A percentile compares a stretch with the other conserved stretches of the same genome.
phyloP scores from a whole-genome alignment of 2,329 filamentous ascomycete species.

The Colletotrichum neosansevieriae region DNA sequence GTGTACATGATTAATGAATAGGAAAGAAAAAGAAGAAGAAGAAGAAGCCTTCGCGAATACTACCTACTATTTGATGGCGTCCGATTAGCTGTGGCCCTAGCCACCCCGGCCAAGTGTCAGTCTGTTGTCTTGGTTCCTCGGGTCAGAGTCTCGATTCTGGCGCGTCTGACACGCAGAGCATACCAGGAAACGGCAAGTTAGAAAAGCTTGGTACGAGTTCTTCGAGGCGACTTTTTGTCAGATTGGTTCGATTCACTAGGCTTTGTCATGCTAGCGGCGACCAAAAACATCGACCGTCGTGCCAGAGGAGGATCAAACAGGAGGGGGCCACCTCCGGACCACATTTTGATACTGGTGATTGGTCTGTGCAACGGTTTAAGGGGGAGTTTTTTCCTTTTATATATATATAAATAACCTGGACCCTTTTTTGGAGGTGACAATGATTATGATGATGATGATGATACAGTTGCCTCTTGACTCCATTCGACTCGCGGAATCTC shows the following conservation, averaged over 20 bases:
- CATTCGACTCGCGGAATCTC: no score
- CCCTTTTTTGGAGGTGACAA: background rate
- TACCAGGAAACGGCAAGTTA: background rate
- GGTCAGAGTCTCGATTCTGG: background rate
- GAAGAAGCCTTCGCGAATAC: background rate
- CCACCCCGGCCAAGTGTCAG: conserved; percentile 19
- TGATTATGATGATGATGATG: background rate
- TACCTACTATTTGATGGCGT: background rate
- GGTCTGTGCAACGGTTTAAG: conserved; percentile 23
- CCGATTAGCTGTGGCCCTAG: conserved; percentile 36
- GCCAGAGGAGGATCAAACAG: conserved; percentile 39
- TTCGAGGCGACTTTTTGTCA: background rate
- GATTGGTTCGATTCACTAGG: conserved; percentile 12
- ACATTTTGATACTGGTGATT: conserved; percentile 11
- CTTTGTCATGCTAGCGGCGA: conserved; percentile 19
- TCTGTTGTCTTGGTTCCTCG: background rate
- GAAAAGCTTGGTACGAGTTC: conserved; percentile 1
- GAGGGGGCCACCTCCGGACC: conserved; percentile 35
- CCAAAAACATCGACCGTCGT: conserved; percentile 32
- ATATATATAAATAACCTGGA: no score
- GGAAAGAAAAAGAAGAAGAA: background rate
- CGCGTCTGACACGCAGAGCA: conserved; percentile 10
- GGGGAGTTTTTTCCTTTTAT: no score
- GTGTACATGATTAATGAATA: conserved; percentile 5
- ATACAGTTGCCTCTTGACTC: no score